Evolutionary conservation across 2,329 filamentous ascomycete genomes (phyloP).

Genomic region (Rhynchosporium graminicola): DNA sequence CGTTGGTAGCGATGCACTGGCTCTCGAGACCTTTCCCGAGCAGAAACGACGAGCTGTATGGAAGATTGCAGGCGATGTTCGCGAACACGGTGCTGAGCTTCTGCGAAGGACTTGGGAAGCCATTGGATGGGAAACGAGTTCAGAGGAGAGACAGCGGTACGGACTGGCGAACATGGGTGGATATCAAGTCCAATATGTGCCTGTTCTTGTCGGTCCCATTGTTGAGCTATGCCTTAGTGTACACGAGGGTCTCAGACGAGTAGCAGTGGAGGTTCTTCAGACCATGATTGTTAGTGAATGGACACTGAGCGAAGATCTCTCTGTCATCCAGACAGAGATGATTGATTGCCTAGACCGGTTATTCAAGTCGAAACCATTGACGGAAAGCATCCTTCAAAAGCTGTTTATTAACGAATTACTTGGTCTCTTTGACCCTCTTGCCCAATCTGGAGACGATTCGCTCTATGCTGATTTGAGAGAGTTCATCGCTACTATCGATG

Average conservation of each 20-base stretch:
- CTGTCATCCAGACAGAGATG: conserved; percentile 91
- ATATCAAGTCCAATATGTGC: conserved; percentile 98
- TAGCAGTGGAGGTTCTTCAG: conserved; percentile 90
- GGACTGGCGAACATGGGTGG: conserved; percentile 84
- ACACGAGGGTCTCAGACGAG: conserved; percentile 84
- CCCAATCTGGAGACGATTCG: conserved; percentile 66
- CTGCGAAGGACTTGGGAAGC: conserved; percentile 87
- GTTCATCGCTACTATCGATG: conserved; percentile 81
- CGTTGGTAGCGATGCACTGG: conserved; percentile 83
- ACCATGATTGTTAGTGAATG: conserved; percentile 99
- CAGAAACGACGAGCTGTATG: conserved; percentile 95
- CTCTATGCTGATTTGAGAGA: conserved; percentile 76
- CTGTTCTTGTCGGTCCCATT: conserved; percentile 84
- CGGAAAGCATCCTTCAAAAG: conserved; percentile 88
- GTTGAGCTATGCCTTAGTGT: conserved; percentile 94
- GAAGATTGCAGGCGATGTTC: conserved; percentile 97
- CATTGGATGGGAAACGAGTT: conserved; percentile 90
- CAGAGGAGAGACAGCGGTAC: conserved; percentile 77
- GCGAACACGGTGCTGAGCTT: conserved; percentile 86
- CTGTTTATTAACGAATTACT: conserved; percentile 86
- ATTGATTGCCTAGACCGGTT: conserved; percentile 89
- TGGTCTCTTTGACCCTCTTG: conserved; percentile 73
- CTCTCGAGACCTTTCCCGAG: conserved; percentile 93
- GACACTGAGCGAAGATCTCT: conserved; percentile 90
- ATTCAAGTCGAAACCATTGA: conserved; percentile 86